Conservation (phyloP, 257 asterid genomes). For the Salvia hispanica region DNA sequence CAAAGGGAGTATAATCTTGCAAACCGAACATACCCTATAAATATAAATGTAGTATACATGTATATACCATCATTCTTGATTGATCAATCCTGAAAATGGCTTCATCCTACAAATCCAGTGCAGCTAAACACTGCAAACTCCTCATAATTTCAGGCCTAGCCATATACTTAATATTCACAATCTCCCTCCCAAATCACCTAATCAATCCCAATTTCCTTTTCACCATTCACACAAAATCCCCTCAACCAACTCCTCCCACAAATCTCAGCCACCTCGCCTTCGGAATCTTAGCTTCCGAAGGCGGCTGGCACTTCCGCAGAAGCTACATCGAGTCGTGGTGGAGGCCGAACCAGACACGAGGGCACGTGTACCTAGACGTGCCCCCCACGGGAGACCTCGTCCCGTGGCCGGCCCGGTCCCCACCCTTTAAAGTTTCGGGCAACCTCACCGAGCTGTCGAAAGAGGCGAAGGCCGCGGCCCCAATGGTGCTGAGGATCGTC, state of each 20-base stretch:
- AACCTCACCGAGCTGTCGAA: slow-evolving; percentile 31
- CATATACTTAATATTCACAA: neutral
- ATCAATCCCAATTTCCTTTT: neutral
- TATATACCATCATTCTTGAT: no score
- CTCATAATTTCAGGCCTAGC: neutral
- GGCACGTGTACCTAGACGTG: slow-evolving; percentile 45
- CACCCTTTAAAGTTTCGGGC: slow-evolving; percentile 49
- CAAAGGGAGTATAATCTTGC: no score
- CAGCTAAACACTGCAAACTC: slow-evolving; percentile 5
- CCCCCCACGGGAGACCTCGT: slow-evolving; percentile 43
- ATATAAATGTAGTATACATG: no score
- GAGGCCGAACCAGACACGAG: slow-evolving; percentile 46
- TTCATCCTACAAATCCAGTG: neutral
- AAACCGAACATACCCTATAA: no score
- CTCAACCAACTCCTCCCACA: slow-evolving; percentile 29
- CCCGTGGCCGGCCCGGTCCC: slow-evolving; percentile 55
- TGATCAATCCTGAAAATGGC: neutral
- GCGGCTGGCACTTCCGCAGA: slow-evolving; percentile 44
- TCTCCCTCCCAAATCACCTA: neutral
- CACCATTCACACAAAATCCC: neutral
- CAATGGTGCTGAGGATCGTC: slow-evolving; percentile 47
- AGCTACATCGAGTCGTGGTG: slow-evolving; percentile 62
- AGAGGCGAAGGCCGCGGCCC: slow-evolving; percentile 36
- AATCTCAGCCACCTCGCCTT: slow-evolving; percentile 52
- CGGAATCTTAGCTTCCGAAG: slow-evolving; percentile 55